A percentile compares a stretch with the other conserved stretches of the same genome.
Evolutionary conservation across 1,139 yeast species (phyloP).

Genomic region (Geotrichum restrictum): DNA sequence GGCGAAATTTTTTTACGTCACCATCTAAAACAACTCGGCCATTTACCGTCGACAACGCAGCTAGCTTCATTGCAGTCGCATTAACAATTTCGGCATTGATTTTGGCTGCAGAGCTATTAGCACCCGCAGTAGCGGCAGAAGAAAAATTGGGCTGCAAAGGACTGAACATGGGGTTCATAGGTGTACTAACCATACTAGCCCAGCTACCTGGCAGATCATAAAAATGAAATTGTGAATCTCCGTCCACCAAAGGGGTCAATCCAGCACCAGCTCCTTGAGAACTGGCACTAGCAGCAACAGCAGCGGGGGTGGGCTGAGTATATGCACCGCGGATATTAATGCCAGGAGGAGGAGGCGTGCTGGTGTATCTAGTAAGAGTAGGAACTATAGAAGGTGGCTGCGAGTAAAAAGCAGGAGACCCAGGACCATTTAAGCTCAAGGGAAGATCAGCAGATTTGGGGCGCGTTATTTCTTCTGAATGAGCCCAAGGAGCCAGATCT

Average conservation of each 20-base stretch:
- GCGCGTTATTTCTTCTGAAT: slow-evolving; percentile 28
- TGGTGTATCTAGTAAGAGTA: slow-evolving; percentile 9
- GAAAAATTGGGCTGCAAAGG: slow-evolving; percentile 7
- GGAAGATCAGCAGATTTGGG: slow-evolving; percentile 32
- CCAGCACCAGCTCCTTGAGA: slow-evolving; percentile 1
- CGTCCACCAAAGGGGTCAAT: slow-evolving; percentile 9
- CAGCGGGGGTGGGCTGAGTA: slow-evolving; percentile 13
- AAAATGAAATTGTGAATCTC: slow-evolving; percentile 4
- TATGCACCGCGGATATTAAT: slow-evolving; percentile 13
- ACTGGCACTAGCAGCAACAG: slow-evolving; percentile 1
- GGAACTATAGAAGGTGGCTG: not conserved
- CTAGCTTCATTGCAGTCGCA: slow-evolving; percentile 40
- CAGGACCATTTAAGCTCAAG: not conserved
- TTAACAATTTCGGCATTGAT: slow-evolving; percentile 32
- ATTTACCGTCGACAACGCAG: slow-evolving; percentile 36
- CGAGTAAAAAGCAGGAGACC: not conserved
- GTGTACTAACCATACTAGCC: slow-evolving; percentile 33
- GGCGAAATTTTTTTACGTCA: slow-evolving; percentile 9
- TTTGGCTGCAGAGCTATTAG: slow-evolving; percentile 18
- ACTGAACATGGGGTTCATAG: slow-evolving; percentile 24
- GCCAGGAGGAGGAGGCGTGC: slow-evolving; percentile 20
- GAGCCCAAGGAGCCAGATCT: slow-evolving; percentile 18
- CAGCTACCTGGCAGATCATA: slow-evolving; percentile 24
- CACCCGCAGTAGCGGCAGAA: slow-evolving; percentile 1
- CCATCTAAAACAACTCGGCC: slow-evolving; percentile 19